These are phyloP conservation scores for Mortierella sp. DNA, from an alignment of 371 early-diverging fungal species.

Conservation along the genomic window DNA sequence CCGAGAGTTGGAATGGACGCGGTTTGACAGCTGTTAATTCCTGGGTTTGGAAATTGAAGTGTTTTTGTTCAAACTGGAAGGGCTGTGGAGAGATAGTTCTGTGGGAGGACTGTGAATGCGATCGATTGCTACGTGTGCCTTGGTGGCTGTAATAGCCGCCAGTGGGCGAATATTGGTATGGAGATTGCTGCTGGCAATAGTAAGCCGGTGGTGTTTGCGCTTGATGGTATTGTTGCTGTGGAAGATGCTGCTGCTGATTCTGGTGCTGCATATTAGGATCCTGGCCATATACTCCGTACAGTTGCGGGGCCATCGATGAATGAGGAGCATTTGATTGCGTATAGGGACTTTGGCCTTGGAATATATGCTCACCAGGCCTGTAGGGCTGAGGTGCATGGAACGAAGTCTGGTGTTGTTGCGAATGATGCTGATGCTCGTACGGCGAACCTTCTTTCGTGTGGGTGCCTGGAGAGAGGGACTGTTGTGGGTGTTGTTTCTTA, in stretches of 20 bases:
- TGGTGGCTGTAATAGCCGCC: conserved; percentile 15
- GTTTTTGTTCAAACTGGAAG: conserved; percentile 53
- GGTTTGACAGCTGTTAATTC: conserved; percentile 60
- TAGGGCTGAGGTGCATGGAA: conserved; percentile 10
- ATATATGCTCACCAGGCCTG: conserved; percentile 13
- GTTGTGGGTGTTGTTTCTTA: conserved; percentile 46
- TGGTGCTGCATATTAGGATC: conserved; percentile 13
- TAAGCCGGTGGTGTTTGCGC: background rate
- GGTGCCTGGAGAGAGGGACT: conserved; percentile 4
- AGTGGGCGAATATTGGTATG: conserved; percentile 4
- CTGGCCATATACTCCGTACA: conserved; percentile 11
- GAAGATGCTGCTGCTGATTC: background rate
- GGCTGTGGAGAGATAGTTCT: conserved; percentile 54
- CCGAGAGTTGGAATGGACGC: conserved; percentile 63
- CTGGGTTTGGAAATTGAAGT: conserved; percentile 54
- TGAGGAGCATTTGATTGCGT: conserved; percentile 29
- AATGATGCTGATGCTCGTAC: conserved; percentile 18
- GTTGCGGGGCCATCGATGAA: conserved; percentile 5
- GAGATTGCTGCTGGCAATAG: conserved; percentile 4
- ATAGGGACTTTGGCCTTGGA: conserved; percentile 27
- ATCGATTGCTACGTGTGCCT: background rate
- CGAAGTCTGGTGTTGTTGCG: conserved; percentile 23
- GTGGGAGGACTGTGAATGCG: conserved; percentile 20
- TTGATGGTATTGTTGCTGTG: conserved; percentile 1
- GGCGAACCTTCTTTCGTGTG: background rate